Conservation (phyloP, 1,284 basidiomycete species). For the Sporisorium iseilematis-ciliati region DNA sequence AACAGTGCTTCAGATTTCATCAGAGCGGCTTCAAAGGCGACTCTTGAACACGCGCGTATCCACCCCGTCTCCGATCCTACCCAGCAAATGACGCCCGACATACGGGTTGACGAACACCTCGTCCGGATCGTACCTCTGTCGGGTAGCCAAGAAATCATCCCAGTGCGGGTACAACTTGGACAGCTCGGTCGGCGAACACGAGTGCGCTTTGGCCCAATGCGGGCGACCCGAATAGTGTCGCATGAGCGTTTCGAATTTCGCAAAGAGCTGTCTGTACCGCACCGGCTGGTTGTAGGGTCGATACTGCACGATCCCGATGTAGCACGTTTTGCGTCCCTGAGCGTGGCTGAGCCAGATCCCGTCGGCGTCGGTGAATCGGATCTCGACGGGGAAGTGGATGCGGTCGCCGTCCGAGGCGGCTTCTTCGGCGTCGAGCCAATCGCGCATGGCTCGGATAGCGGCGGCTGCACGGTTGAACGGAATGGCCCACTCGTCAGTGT, state of each 20-base stretch:
- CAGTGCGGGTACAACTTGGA: constrained; percentile 84
- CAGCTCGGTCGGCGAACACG: constrained; percentile 78
- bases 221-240: constrained; percentile 82
- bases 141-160: constrained; percentile 80
- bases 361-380: constrained; percentile 87
- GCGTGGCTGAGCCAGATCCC: constrained; percentile 94
- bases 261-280: constrained; percentile 86
- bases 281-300: constrained; percentile 90
- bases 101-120: constrained; percentile 79
- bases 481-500: constrained; percentile 83
- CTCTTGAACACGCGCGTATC: constrained; percentile 56
- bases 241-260: constrained; percentile 82
- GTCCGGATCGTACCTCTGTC: constrained; percentile 81
- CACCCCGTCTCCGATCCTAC: constrained; percentile 65
- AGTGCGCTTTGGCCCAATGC: constrained; percentile 97
- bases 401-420: constrained; percentile 79
- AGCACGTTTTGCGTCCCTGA: constrained; percentile 83
- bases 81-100: constrained; percentile 73
- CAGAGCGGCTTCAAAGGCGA: constrained; percentile 11
- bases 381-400: constrained; percentile 92
- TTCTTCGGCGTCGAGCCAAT: constrained; percentile 80
- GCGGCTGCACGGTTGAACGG: constrained; percentile 75
- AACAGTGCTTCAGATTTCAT: not conserved
- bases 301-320: constrained; percentile 96
- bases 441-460: constrained; percentile 80